Evolutionary conservation across 202 grass and related monocot species (phyloP), one percentile per base, ranked within the genome.

Genomic region (Panicum hallii): DNA sequence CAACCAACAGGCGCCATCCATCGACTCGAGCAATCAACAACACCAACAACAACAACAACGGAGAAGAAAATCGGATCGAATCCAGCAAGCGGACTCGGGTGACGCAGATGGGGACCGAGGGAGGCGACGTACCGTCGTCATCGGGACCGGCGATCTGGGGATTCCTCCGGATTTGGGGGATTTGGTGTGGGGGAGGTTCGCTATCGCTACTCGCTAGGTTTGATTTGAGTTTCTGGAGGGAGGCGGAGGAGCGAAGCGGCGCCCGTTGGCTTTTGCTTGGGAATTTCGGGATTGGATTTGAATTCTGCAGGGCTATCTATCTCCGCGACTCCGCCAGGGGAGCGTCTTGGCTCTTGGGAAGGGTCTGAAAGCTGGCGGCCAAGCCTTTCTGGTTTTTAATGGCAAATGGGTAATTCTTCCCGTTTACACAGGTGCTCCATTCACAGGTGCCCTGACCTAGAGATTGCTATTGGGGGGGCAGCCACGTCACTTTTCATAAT

Each of bases 61-160:
- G 52, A 75, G 66, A 19, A 22, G 70, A 46, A 1, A 54, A 79
- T 7, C 47, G 34, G 4, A 10, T 9, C 47, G 17, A 80, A 70
- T 81, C 43, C 47, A 75, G 52, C 40, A 41, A 71, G 10, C 4
- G 5, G 67, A 41, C 7, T 79, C 23, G 36, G 36, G 11, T 47
- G 45, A 58, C 44, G 47, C 7, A 61, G 73, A 40, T 20, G 42
- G 73, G 78, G 63, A 70, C 74, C 48, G 8, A 74, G 49, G 9
- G 57, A 64, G 28, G 42, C 45, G 57, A 41, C 87, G 36, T 82
- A 84, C 88, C 87, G 61, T 87, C 66, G 40, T 69, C 57, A 72
- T 82, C 66, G 38, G 30, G 67, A 77, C 17, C 10, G 11, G 68
- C 53, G 63, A 85, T 76, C 69, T 52, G 62, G 69, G 74, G 46